These are phyloP conservation scores for Lindgomyces ingoldianus DNA, from an alignment of 495 filamentous ascomycete genomes.

Conservation along the genomic window DNA sequence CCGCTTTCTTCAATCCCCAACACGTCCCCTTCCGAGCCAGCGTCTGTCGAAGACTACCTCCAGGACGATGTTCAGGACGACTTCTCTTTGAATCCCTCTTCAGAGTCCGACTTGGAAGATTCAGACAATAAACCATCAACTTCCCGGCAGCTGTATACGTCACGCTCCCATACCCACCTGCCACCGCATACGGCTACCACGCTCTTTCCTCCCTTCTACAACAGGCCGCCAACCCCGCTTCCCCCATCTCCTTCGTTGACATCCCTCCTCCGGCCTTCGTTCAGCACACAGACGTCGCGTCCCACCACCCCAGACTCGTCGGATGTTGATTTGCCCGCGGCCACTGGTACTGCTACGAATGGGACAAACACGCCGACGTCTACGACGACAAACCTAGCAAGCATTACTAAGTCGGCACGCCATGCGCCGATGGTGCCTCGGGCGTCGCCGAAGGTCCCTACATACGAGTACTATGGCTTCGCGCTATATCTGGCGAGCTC, in stretches of 20 bases:
- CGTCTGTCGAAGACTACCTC: slow-evolving; percentile 40
- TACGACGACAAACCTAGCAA: slow-evolving; percentile 58
- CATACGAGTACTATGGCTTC: slow-evolving; percentile 99
- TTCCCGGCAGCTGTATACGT: slow-evolving; percentile 35
- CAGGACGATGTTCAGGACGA: slow-evolving; percentile 34
- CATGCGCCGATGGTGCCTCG: slow-evolving; percentile 75
- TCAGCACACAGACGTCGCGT: slow-evolving; percentile 68
- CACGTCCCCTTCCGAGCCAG: slow-evolving; percentile 40
- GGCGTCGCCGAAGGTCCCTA: slow-evolving; percentile 89
- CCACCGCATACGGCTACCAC: slow-evolving; percentile 28
- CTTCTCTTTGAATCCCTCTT: slow-evolving; percentile 14
- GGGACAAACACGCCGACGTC: slow-evolving; percentile 46
- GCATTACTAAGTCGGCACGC: slow-evolving; percentile 63
- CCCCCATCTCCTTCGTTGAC: slow-evolving; percentile 93
- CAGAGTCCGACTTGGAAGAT: slow-evolving; percentile 30
- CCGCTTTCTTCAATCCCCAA: slow-evolving; percentile 30
- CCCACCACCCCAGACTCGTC: slow-evolving; percentile 91
- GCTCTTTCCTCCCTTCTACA: slow-evolving; percentile 52
- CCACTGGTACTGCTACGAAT: slow-evolving; percentile 11
- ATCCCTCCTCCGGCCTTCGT: slow-evolving; percentile 81
- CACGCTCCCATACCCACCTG: slow-evolving; percentile 43
- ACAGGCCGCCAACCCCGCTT: slow-evolving; percentile 61
- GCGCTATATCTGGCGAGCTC: slow-evolving; percentile 86
- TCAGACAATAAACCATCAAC: slow-evolving; percentile 27
- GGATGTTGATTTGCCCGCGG: slow-evolving; percentile 69